phyloP scores from a whole-genome alignment of 2,329 filamentous ascomycete genomes.

The Didymellaceae sp. region DNA sequence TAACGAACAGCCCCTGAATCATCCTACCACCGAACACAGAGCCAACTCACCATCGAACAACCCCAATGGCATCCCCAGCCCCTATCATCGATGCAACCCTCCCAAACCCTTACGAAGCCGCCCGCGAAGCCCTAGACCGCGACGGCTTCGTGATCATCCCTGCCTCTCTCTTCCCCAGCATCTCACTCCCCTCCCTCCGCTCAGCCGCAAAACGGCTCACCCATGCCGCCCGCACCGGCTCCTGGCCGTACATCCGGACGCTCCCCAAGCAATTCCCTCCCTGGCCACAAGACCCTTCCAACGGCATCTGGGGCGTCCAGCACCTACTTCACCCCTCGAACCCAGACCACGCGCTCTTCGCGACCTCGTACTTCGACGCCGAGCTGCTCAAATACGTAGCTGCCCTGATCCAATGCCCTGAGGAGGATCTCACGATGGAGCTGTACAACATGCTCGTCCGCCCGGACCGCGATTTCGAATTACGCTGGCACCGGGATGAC shows the following conservation, averaged over 20 bases:
- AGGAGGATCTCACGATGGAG: slow-evolving; percentile 78
- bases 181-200: slow-evolving; percentile 64
- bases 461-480: slow-evolving; percentile 72
- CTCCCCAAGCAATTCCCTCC: slow-evolving; percentile 91
- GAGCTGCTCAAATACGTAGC: slow-evolving; percentile 68
- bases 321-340: slow-evolving; percentile 79
- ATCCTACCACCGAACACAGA: no score
- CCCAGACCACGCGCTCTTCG: slow-evolving; percentile 67
- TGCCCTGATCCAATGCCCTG: slow-evolving; percentile 63
- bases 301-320: slow-evolving; percentile 89
- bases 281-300: slow-evolving; percentile 67
- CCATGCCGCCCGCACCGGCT: slow-evolving; percentile 67
- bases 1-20: no score
- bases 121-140: slow-evolving; percentile 63
- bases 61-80: background rate
- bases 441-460: slow-evolving; percentile 85
- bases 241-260: slow-evolving; percentile 83
- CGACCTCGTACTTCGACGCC: slow-evolving; percentile 73
- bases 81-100: background rate
- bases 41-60: no score
- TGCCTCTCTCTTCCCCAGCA: slow-evolving; percentile 62
- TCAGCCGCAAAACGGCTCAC: slow-evolving; percentile 65
- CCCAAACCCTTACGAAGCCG: slow-evolving; percentile 35
- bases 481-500: slow-evolving; percentile 88
- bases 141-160: slow-evolving; percentile 81